Base-by-base conservation (phyloP, 371 early-diverging fungal genomes). In the Mucor plumbeus region DNA sequence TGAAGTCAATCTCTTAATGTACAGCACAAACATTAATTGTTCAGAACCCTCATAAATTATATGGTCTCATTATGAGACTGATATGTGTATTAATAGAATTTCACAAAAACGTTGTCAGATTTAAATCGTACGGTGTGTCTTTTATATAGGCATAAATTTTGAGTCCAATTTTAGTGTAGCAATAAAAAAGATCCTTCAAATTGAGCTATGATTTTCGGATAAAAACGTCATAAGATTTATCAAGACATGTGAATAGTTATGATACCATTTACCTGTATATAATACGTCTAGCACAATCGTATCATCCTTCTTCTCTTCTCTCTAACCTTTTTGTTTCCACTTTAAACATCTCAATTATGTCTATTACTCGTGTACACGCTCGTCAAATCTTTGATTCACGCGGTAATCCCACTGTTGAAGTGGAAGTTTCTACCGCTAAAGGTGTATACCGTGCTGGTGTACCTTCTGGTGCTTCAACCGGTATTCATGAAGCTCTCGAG, bases 341-440 rank as follows among this genome's bases (percentile, higher is more conserved):
- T 61, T 55, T 64, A 44, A 67, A 78, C 62, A 87, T 84, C 81
- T 55, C 90, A 62, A 88, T 93, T 75, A 87, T 84, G 83, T 55
- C 90, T 63, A 88, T 93, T 76, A 80, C 79, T 65, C 88, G 92
- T 78, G 88, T 97, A 70, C 91, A 92, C 87, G 98, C 99, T 71
- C 94, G 99, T 81, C 97, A 97, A 86, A 97, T 99, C 86, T 97
- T 98, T 72, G 97, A 98, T 86, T 99, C 99, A 62, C 91, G 99
- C 72, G 99, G 99, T 66, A 96, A 95, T 89, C 99, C 99, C 61
- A 99, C 99, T 65, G 94, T 99, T 63, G 99, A 99, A 87, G 98
- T 99, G 40, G 99, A 99, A 68, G 87, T 99, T 72, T 92, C 93
- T 74, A 98, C 97, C 78, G 81, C 75, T 60, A 85, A 90, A 74